These are phyloP conservation scores for Mycosarcoma maydis DNA, from an alignment of 1,284 basidiomycete species.

Conservation along the genomic window DNA sequence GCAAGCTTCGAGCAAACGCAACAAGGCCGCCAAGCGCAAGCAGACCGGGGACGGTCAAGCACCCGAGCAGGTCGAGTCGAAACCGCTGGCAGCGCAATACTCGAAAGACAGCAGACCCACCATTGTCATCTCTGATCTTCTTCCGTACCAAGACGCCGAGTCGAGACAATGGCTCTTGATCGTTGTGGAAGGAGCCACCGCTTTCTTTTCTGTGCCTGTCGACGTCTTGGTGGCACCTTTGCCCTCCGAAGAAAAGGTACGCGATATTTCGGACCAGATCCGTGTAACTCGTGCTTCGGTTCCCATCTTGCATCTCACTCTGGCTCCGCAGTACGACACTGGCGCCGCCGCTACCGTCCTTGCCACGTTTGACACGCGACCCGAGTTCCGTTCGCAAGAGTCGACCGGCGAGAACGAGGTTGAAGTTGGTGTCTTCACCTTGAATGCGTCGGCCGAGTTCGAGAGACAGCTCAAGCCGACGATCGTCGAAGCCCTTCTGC, in stretches of 20 bases:
- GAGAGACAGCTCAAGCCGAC: conserved; percentile 14
- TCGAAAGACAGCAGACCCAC: conserved; percentile 34
- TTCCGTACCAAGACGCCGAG: conserved; percentile 31
- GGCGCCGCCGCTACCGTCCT: conserved; percentile 7
- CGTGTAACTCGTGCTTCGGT: conserved; percentile 26
- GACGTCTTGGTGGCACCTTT: conserved; percentile 21
- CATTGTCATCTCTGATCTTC: conserved; percentile 48
- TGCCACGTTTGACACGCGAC: conserved; percentile 37
- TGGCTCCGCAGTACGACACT: conserved; percentile 4
- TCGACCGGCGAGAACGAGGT: conserved; percentile 3
- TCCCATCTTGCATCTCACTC: conserved; percentile 44
- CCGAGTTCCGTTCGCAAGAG: conserved; percentile 26
- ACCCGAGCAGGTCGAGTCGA: conserved; percentile 5
- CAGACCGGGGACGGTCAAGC: conserved; percentile 14
- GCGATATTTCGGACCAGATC: conserved; percentile 32
- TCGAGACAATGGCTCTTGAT: conserved; percentile 40
- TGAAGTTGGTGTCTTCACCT: conserved; percentile 21
- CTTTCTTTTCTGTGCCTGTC: conserved; percentile 50
- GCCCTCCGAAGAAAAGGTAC: conserved; percentile 11
- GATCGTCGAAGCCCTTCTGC: conserved; percentile 21
- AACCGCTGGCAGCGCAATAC: conserved; percentile 29
- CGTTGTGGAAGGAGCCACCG: conserved; percentile 54
- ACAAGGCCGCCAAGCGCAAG: conserved; percentile 34
- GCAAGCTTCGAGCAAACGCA: conserved; percentile 34
- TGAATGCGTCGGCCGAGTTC: conserved; percentile 14